Evolutionary conservation across 306 rosid species (phyloP).

Genomic region (Calophaca sinica): DNA sequence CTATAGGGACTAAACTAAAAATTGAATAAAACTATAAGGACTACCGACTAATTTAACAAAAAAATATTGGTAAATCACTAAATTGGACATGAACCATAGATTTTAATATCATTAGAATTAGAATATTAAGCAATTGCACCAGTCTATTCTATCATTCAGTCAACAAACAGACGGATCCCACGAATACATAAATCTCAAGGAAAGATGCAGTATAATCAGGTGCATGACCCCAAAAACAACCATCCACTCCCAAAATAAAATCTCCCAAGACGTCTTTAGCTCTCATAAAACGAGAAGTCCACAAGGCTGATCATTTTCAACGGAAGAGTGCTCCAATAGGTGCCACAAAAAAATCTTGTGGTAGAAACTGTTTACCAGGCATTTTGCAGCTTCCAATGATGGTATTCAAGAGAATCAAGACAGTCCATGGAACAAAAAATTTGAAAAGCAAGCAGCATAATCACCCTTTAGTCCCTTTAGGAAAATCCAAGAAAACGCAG

Average conservation of each 20-base stretch:
- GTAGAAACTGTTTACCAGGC: constrained; percentile 12
- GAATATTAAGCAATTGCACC: not conserved
- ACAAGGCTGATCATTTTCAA: not conserved
- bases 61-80: not conserved
- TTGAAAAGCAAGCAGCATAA: constrained; percentile 17
- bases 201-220: not conserved
- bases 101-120: not conserved
- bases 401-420: not conserved
- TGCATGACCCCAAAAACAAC: not conserved
- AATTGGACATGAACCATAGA: not conserved
- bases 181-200: not conserved
- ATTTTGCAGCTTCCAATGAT: not conserved
- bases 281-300: constrained; percentile 20
- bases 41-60: too few species aligned
- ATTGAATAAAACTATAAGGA: too few species aligned
- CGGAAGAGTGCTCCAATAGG: not conserved
- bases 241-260: not conserved
- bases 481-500: constrained; percentile 3
- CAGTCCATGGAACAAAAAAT: too few species aligned
- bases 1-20: too few species aligned
- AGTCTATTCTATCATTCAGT: not conserved
- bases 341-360: not conserved
- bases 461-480: constrained; percentile 17
- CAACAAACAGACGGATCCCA: not conserved
- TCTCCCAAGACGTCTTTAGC: not conserved